Conservation (phyloP, 352 stramenopile genomes). For the Pythium guiyangense region DNA sequence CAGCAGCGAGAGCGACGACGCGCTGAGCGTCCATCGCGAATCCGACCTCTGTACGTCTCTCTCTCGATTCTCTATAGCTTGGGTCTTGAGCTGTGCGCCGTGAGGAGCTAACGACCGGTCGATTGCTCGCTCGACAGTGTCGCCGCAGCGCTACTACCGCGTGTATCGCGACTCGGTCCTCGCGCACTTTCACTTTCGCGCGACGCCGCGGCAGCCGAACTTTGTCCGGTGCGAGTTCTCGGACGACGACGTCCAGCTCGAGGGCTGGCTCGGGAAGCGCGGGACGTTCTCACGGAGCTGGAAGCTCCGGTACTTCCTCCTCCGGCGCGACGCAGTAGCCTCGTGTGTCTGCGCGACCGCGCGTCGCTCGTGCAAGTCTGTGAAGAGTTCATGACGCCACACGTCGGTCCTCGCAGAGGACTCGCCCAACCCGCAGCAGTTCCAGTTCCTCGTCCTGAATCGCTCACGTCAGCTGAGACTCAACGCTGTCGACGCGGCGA, state of each 20-base stretch:
- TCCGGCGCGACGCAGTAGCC: constrained; percentile 59
- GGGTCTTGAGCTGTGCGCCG: neutral
- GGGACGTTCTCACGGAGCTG: constrained; percentile 71
- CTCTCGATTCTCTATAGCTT: neutral
- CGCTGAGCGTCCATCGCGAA: neutral
- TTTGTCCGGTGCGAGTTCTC: constrained; percentile 60
- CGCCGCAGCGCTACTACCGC: constrained; percentile 49
- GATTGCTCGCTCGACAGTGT: neutral
- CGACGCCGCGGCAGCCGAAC: constrained; percentile 34
- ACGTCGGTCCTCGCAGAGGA: constrained; percentile 67
- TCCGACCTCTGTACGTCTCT: neutral
- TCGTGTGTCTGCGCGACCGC: constrained; percentile 73
- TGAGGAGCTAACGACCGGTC: neutral
- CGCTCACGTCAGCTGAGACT: constrained; percentile 58
- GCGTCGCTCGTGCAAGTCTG: constrained; percentile 65
- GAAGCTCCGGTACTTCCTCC: constrained; percentile 83
- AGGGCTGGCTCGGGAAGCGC: constrained; percentile 72
- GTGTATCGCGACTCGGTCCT: constrained; percentile 66
- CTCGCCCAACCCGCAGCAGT: constrained; percentile 60
- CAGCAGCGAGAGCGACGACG: constrained; percentile 2
- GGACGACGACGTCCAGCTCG: constrained; percentile 61
- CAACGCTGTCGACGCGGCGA: constrained; percentile 62
- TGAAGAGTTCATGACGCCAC: constrained; percentile 65
- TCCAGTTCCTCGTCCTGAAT: constrained; percentile 80
- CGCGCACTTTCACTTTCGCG: constrained; percentile 49